These are phyloP conservation scores for Castanea sativa DNA, from an alignment of 306 rosid species.

Conservation along the genomic window DNA sequence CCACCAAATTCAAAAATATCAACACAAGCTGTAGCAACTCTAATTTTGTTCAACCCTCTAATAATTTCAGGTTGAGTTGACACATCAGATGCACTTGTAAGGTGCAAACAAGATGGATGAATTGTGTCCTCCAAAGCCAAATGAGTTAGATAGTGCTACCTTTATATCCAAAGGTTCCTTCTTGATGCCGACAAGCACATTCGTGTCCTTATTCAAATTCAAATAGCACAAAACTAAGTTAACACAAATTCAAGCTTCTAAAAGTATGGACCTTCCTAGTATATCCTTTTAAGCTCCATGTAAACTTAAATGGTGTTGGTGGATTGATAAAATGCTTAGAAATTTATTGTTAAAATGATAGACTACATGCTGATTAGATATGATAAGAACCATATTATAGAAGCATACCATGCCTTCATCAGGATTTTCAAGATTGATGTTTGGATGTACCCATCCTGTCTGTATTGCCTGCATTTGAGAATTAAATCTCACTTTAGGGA, in stretches of 20 bases:
- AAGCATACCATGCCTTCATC: conserved; percentile 80
- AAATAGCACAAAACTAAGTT: neutral
- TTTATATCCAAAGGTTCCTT: conserved; percentile 84
- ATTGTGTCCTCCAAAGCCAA: conserved; percentile 97
- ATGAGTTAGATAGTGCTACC: conserved; percentile 86
- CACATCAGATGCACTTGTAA: conserved; percentile 45
- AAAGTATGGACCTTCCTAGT: neutral
- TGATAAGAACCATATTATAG: neutral
- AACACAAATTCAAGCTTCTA: neutral
- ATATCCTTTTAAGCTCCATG: neutral
- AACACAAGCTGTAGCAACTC: neutral
- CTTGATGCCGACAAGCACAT: conserved; percentile 70
- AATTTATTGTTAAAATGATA: neutral
- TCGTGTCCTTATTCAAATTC: conserved; percentile 53
- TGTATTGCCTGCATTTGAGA: conserved; percentile 61
- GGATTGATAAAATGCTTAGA: neutral
- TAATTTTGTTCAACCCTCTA: neutral
- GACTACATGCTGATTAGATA: neutral
- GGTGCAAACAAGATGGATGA: conserved; percentile 93
- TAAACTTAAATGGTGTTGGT: neutral
- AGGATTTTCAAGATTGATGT: conserved; percentile 82
- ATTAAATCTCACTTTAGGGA: neutral
- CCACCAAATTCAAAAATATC: neutral
- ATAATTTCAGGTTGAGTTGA: conserved; percentile 18
- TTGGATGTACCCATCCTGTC: conserved; percentile 97